phyloP scores from a whole-genome alignment of 306 rosid genomes.

The Trifolium dubium region DNA sequence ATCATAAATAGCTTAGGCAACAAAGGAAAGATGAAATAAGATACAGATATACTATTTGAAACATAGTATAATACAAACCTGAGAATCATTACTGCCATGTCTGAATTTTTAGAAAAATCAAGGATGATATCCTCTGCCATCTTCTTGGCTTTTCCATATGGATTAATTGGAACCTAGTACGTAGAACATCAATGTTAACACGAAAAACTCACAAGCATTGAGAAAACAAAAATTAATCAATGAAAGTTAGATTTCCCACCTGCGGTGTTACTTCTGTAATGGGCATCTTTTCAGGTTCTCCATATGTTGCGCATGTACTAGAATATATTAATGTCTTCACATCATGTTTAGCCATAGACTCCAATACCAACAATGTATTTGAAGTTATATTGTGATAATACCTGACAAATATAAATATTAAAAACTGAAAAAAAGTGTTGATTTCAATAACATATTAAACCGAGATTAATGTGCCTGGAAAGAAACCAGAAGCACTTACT shows the following conservation, averaged over 20 bases:
- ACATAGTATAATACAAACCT: conserved; percentile 55
- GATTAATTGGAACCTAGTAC: conserved; percentile 83
- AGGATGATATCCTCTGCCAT: conserved; percentile 96
- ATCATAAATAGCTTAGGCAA: background rate
- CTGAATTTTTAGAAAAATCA: conserved; percentile 85
- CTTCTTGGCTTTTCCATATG: conserved; percentile 97
- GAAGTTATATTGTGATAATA: conserved; percentile 97
- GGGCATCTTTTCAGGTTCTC: conserved; percentile 96
- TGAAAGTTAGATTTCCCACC: conserved; percentile 50
- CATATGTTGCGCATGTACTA: conserved; percentile 97
- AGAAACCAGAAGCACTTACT: conserved; percentile 60
- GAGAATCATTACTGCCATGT: conserved; percentile 93
- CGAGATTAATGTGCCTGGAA: conserved; percentile 32
- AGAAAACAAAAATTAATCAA: conserved; percentile 24
- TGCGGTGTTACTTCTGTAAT: conserved; percentile 88
- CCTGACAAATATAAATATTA: conserved; percentile 52
- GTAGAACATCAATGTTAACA: conserved; percentile 33
- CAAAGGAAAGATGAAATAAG: conserved; percentile 16
- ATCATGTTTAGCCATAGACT: conserved; percentile 78
- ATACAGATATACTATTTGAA: background rate
- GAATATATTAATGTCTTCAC: conserved; percentile 93
- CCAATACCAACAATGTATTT: conserved; percentile 81
- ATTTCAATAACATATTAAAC: conserved; percentile 29
- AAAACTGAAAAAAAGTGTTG: conserved; percentile 23
- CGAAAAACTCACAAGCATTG: conserved; percentile 20